A percentile compares a stretch with the other conserved stretches of the same genome.
Conservation (phyloP, 176 grass and related monocot species). For the Oryza rufipogon region DNA sequence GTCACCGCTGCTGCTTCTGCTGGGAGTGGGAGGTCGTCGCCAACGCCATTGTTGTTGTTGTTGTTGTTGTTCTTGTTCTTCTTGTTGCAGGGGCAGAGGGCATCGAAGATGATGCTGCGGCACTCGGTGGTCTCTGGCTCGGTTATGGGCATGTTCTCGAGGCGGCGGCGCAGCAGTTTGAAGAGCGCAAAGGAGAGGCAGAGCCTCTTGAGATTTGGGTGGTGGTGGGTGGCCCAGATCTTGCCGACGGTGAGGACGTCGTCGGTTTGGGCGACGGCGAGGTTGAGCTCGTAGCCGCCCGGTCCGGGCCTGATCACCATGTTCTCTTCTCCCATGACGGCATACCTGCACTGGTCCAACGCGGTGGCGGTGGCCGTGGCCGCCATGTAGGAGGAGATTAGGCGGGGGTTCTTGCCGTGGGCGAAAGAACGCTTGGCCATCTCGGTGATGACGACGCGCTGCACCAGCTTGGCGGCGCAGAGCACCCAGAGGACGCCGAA, state of each 20-base stretch:
- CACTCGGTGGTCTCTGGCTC: not conserved
- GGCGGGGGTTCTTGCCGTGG: slow-evolving; percentile 34
- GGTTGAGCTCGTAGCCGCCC: not conserved
- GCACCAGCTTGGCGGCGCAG: slow-evolving; percentile 23
- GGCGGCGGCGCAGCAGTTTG: slow-evolving; percentile 4
- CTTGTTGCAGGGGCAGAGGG: not conserved
- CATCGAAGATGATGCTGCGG: not conserved
- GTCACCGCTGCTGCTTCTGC: too few relatives aligned
- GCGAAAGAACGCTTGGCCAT: slow-evolving; percentile 17
- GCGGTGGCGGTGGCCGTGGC: too few relatives aligned
- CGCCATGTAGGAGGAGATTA: slow-evolving; percentile 26
- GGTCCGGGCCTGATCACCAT: not conserved
- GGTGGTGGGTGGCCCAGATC: too few relatives aligned
- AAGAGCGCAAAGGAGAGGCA: slow-evolving; percentile 35
- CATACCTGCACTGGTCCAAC: not conserved
- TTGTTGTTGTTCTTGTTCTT: too few relatives aligned
- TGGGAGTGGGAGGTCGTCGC: too few relatives aligned
- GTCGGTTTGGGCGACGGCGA: not conserved
- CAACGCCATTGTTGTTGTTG: too few relatives aligned
- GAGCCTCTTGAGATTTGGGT: not conserved
- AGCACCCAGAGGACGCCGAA: slow-evolving; percentile 41
- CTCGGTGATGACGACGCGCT: slow-evolving; percentile 17
- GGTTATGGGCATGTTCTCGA: not conserved
- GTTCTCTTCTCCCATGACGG: slow-evolving; percentile 24
- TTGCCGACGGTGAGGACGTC: not conserved